phyloP scores from a whole-genome alignment of 768 basidiomycete species.

The Boletus reticuloceps region DNA sequence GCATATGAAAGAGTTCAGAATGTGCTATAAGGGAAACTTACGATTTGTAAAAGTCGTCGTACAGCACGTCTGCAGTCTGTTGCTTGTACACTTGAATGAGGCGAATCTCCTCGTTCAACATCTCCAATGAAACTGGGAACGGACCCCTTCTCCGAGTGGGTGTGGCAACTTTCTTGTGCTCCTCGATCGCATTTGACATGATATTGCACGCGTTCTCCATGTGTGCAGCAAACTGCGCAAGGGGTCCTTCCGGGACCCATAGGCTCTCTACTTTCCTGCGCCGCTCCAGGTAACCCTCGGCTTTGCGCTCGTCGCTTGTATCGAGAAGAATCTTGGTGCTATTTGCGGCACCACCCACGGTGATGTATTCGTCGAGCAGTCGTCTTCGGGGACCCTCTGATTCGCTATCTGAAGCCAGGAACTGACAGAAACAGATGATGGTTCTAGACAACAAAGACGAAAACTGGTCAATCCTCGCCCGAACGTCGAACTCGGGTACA shows the following conservation, averaged over 20 bases:
- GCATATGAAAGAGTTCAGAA: neutral
- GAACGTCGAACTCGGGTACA: conserved; percentile 14
- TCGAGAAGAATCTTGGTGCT: conserved; percentile 25
- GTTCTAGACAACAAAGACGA: conserved; percentile 18
- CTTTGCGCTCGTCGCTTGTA: conserved; percentile 20
- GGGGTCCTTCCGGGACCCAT: conserved; percentile 16
- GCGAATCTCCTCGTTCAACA: conserved; percentile 22
- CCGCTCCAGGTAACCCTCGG: conserved; percentile 20
- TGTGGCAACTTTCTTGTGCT: conserved; percentile 14
- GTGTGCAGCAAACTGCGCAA: conserved; percentile 19
- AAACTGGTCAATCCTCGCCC: conserved; percentile 22
- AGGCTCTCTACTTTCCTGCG: conserved; percentile 18
- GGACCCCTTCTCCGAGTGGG: conserved; percentile 11
- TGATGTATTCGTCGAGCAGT: conserved; percentile 28
- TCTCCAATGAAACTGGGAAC: conserved; percentile 23
- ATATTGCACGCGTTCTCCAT: conserved; percentile 17
- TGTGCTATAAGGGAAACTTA: neutral
- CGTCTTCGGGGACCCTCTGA: conserved; percentile 20
- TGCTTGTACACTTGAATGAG: conserved; percentile 22
- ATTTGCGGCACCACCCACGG: conserved; percentile 25
- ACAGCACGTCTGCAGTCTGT: conserved; percentile 11
- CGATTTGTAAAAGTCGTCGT: conserved; percentile 21
- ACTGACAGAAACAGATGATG: conserved; percentile 27
- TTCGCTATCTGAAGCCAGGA: conserved; percentile 25
- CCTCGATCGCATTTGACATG: conserved; percentile 23